Conservation (phyloP, 2,329 filamentous ascomycete species). For the Trichophyton equinum region DNA sequence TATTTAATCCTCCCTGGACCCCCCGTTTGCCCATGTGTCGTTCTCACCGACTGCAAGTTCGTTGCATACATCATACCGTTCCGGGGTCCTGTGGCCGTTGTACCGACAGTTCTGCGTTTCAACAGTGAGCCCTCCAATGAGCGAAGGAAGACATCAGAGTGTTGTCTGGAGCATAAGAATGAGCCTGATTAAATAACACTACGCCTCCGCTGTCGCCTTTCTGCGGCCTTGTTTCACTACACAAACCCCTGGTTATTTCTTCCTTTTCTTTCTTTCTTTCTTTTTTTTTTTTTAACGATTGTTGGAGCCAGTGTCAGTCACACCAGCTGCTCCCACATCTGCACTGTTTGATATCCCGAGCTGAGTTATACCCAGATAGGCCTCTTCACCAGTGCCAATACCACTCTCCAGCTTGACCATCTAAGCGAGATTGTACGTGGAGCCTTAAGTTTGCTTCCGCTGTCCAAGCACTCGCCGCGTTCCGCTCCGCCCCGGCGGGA, state of each 20-base stretch:
- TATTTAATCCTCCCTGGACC: background rate
- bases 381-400: too few species aligned
- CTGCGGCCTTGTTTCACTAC: background rate
- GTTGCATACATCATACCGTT: background rate
- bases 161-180: constrained; percentile 1
- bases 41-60: background rate
- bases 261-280: background rate
- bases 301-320: background rate
- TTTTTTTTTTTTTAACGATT: too few species aligned
- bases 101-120: background rate
- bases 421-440: too few species aligned
- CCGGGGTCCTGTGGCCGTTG: too few species aligned
- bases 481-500: background rate
- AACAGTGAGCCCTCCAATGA: background rate
- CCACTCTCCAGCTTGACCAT: too few species aligned
- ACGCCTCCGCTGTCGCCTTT: background rate
- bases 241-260: background rate
- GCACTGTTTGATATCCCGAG: background rate
- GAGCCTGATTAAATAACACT: background rate
- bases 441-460: background rate
- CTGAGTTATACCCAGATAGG: background rate
- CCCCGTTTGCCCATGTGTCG: background rate
- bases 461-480: background rate
- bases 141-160: background rate
- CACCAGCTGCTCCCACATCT: background rate